phyloP scores from a whole-genome alignment of 345 rosid species.

The Angophora floribunda region DNA sequence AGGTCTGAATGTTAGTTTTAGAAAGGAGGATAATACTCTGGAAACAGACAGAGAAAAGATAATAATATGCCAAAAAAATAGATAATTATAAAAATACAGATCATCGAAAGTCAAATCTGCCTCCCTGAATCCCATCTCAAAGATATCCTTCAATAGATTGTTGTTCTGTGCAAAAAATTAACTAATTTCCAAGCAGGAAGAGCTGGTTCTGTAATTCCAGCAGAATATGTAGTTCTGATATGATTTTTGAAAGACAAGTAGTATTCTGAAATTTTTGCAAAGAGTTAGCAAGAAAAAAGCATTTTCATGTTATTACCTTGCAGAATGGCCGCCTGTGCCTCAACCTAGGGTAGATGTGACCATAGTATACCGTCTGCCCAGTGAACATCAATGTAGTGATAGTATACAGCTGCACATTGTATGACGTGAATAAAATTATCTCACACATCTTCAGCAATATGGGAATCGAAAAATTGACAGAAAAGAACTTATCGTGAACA shows the following conservation, averaged over 20 bases:
- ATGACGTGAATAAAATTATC: background rate
- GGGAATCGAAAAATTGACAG: background rate
- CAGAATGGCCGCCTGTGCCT: conserved; percentile 15
- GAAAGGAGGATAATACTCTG: background rate
- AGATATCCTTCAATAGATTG: background rate
- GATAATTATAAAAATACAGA: background rate
- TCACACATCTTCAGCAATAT: background rate
- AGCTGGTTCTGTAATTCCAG: background rate
- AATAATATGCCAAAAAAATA: background rate
- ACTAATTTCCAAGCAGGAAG: background rate
- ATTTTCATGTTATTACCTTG: conserved; percentile 15
- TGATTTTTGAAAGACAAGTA: background rate
- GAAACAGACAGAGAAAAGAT: background rate
- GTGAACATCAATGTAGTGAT: conserved; percentile 35
- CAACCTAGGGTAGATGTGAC: conserved; percentile 48
- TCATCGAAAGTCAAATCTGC: background rate
- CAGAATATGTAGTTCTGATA: background rate
- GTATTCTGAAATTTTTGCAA: background rate
- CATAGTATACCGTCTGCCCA: conserved; percentile 54
- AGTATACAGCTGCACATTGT: conserved; percentile 50
- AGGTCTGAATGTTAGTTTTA: background rate
- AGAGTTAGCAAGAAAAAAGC: background rate
- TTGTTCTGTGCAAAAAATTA: background rate
- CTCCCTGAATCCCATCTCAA: background rate
- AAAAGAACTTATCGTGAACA: background rate